Evolutionary conservation across 257 asterid genomes (phyloP), one percentile per base, ranked within the genome.

Genomic region (Verbascum thapsus): DNA sequence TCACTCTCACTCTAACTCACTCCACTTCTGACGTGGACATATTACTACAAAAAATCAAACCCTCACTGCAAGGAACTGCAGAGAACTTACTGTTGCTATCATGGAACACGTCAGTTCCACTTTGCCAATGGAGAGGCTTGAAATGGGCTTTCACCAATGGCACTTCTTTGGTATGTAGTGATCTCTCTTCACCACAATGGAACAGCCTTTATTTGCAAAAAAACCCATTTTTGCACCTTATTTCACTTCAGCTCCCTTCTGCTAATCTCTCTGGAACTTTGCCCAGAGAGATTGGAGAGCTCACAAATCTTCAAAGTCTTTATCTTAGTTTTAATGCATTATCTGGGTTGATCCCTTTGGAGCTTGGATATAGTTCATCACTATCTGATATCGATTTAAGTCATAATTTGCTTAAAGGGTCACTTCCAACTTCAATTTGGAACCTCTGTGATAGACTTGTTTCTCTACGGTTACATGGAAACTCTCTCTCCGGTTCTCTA

Each of bases 91-190:
- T 87, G 48, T 64, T 92, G 3, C 73, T 77, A n/a, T 78, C 99
- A 4, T 92, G 99, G 99, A 87, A 92, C 66, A 60, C 78, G 42
- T 75, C 99, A 8, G 69, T 78, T 9, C 99, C 99, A 0, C 81
- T 92, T 61, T 92, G 99, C 34, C 97, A 89, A 58, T 94, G 99
- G 99, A 63, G 92, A 52, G 96, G 98, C 48, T 79, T 94, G 2
- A 90, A 87, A 74, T 94, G 99, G 99, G 81, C 73, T 5, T 80
- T 85, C 72, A 66, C 26, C 4, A 88, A 90, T 38, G 87, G 87
- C 40, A 63, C 95, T 41, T 26, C 72, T 51, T 71, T 81, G 19
- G 67, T 49, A 0, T 94, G 99, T 55, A 65, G 38, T 37, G 85
- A 81, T 72, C 85, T 84, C 5, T 84, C 99, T 75, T 85, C 99